A percentile compares a stretch with the other conserved stretches of the same genome.
Conservation (phyloP, 495 filamentous ascomycete species). For the Talaromyces wortmannii region DNA sequence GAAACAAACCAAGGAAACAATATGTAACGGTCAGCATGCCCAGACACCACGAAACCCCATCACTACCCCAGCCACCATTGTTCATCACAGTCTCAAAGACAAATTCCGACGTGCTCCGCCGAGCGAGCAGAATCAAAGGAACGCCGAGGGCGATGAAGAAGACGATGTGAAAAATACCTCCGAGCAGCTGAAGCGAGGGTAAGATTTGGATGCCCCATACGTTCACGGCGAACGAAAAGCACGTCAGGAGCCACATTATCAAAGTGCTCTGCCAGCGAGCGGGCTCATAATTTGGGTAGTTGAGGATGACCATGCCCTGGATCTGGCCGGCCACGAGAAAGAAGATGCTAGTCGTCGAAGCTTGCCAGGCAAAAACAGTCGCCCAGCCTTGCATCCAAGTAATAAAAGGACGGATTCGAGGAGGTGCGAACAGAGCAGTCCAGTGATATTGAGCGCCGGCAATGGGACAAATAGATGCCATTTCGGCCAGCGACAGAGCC, state of each 20-base stretch:
- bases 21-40: slow-evolving; percentile 25
- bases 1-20: slow-evolving; percentile 17
- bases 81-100: slow-evolving; percentile 35
- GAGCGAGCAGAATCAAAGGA: slow-evolving; percentile 32
- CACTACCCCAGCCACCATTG: slow-evolving; percentile 26
- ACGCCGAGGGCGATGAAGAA: slow-evolving; percentile 39
- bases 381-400: slow-evolving; percentile 25
- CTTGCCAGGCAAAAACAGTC: slow-evolving; percentile 35
- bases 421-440: slow-evolving; percentile 17
- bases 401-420: slow-evolving; percentile 10
- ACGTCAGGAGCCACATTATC: slow-evolving; percentile 30
- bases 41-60: slow-evolving; percentile 33
- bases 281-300: slow-evolving; percentile 26
- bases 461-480: slow-evolving; percentile 28
- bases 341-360: slow-evolving; percentile 20
- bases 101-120: slow-evolving; percentile 28
- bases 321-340: slow-evolving; percentile 31
- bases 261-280: slow-evolving; percentile 41
- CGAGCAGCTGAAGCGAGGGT: slow-evolving; percentile 36
- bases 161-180: slow-evolving; percentile 35
- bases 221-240: slow-evolving; percentile 27
- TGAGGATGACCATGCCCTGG: slow-evolving; percentile 35
- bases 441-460: slow-evolving; percentile 23
- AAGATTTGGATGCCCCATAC: slow-evolving; percentile 32
- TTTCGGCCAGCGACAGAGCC: slow-evolving; percentile 22